Conservation (phyloP, 2,329 filamentous ascomycete genomes). For the Diaporthe caulivora region DNA sequence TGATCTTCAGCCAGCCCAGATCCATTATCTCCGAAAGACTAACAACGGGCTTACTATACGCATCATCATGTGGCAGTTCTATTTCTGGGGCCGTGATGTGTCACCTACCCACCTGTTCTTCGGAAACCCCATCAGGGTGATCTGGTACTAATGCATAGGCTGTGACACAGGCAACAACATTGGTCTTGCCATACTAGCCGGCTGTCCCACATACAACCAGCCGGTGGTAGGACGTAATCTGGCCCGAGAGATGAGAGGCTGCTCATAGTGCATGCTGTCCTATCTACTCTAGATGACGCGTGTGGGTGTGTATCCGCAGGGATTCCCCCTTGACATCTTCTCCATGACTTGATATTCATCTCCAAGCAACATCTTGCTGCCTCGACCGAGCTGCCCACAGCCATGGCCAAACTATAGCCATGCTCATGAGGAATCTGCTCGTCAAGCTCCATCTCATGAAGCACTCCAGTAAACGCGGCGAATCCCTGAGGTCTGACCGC, state of each 20-base stretch:
- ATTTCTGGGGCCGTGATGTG: neutral
- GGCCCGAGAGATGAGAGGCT: neutral
- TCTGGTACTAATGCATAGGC: neutral
- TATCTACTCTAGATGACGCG: neutral
- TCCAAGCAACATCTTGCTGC: neutral
- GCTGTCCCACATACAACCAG: neutral
- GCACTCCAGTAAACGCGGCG: neutral
- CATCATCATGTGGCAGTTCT: neutral
- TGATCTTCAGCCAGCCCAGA: conserved; percentile 1
- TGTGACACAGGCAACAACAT: neutral
- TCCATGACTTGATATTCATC: neutral
- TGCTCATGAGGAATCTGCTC: neutral
- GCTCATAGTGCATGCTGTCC: neutral
- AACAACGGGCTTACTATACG: neutral
- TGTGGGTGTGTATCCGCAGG: neutral
- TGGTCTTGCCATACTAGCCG: neutral
- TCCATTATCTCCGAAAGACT: neutral
- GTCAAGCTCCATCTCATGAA: too few relatives aligned
- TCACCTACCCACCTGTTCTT: conserved; percentile 14
- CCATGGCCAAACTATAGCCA: neutral
- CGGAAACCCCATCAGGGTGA: neutral
- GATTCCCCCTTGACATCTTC: neutral
- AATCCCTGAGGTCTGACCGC: neutral
- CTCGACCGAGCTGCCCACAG: neutral
- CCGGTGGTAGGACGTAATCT: neutral